Base-by-base conservation (phyloP, 208 protist genomes). In the Tritrichomonas foetus region DNA sequence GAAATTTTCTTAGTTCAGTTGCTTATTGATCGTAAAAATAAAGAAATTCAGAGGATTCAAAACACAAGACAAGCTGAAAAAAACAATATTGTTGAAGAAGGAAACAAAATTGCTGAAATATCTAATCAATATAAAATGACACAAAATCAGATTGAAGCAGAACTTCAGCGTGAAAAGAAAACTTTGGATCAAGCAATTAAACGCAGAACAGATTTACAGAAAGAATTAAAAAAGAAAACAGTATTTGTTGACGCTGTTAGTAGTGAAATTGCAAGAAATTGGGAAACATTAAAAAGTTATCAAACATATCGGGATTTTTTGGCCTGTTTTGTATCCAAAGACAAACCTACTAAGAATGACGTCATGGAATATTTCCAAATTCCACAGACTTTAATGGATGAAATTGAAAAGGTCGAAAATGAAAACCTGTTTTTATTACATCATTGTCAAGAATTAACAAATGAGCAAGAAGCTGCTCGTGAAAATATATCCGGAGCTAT, bases 111-210 rank as follows among this genome's bases (percentile, higher is more conserved):
- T 53, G 74, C 74, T 20, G 74, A 82, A 82, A 82, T 41, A 82
- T 82, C 74, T 14, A 82, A 82, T 41, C 74, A 82, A 82, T 82
- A 82, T 36, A 82, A 82, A 20, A 82, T 82, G 74, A 50, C 74
- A 1, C 33, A 20, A 9, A 82, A 82, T 36, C 74, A 82, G 50
- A 82, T 82, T 36, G 74, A 82, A 22, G 74, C 74, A 53, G 74
- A 82, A 82, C 41, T 82, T 53, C n/a, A 25, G 50, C n/a, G 74
- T 47, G 41, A 41, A 13, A 82, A 82, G 41, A 82, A 82, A 36
- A 30, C 74, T n/a, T 50, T 82, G 74, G 74, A 82, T 30, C 20
- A 50, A n/a, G 74, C 74, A 47, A 82, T 82, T 53, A 47, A 82
- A 20, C 47, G 50, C 41, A 25, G 41, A 3, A 82, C 33, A 20